Evolutionary conservation across 805 yeast species (phyloP), one percentile per base, ranked within the genome.

Genomic region (Candida caryicola): DNA sequence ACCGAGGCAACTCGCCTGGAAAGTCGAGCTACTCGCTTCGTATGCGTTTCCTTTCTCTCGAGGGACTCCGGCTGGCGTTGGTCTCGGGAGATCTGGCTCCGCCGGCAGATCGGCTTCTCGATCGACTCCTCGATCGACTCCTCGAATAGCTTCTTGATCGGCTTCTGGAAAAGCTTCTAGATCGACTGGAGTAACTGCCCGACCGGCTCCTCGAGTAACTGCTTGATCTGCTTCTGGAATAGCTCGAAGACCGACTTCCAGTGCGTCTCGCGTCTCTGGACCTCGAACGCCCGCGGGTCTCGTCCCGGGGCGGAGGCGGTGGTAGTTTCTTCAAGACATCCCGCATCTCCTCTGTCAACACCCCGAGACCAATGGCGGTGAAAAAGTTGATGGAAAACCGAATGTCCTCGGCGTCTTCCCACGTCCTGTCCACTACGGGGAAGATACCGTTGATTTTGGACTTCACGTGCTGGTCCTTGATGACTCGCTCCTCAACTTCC

Each of bases 301-400:
- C 59, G 10, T 21, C 25, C 10, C 10, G 7, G 7, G 25, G 25
- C 10, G 25, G 25, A 7, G 25, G 25, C 10, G 25, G 25, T 4
- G 70, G 59, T 23, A 69, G 48, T 13, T 49, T 47, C 37, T 60
- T 54, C 41, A 81, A 57, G 12, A 62, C 67, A 4, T 66, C 73
- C 62, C 98, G 76, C 95, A 90, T 84, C 1, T 66, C 75, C 27
- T 87, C 95, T 0, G 98, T 90, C 40, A 91, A 57, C 2, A 74
- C 72, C 31, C 97, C 97, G 34, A 91, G 58, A 0, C 95, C 95
- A 44, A 91, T 88, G 1, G 97, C 96, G 0, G 97, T 91, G 60
- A 91, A 91, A 57, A 74, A 91, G 55, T 91, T 91, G 55, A 89
- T 88, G 2, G 95, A 74, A 56, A 90, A 91, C 42, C 91, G 69